Percentiles rank a stretch among this genome's conserved stretches.
Evolutionary conservation across 177 flowering plant species (phyloP).

Genomic region (Telopea speciosissima): DNA sequence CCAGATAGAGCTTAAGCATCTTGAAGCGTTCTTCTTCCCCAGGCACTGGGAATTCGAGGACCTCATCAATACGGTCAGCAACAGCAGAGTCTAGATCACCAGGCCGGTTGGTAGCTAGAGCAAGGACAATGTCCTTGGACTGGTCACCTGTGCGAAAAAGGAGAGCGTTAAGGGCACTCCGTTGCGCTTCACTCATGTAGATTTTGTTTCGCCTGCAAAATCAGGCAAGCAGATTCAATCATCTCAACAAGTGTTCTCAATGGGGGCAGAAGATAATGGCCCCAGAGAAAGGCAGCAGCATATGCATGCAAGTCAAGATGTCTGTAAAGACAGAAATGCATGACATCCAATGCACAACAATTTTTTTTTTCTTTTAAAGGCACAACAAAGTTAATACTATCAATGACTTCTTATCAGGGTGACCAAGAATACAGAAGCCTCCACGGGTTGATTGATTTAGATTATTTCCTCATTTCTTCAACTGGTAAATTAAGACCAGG

Average conservation of each 20-base stretch:
- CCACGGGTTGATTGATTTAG: too few relatives aligned
- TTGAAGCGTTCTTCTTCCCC: slow-evolving; percentile 84
- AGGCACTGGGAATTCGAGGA: slow-evolving; percentile 85
- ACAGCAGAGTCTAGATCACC: slow-evolving; percentile 99
- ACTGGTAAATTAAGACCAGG: too few relatives aligned
- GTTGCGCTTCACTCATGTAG: slow-evolving; percentile 98
- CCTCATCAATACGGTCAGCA: slow-evolving; percentile 87
- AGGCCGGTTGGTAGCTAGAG: slow-evolving; percentile 96
- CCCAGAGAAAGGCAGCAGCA: background rate
- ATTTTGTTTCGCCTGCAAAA: slow-evolving; percentile 87
- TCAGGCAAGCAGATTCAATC: background rate
- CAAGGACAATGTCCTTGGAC: slow-evolving; percentile 94
- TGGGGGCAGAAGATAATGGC: background rate
- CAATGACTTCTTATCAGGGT: background rate
- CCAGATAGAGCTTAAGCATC: slow-evolving; percentile 71
- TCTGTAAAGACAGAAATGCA: background rate
- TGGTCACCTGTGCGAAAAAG: slow-evolving; percentile 97
- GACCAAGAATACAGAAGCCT: too few relatives aligned
- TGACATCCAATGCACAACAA: background rate
- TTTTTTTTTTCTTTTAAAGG: too few relatives aligned
- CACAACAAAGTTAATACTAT: too few relatives aligned
- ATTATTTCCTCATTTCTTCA: too few relatives aligned
- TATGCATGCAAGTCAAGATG: background rate
- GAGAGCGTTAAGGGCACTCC: slow-evolving; percentile 97
- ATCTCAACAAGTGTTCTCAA: background rate